Conservation (phyloP, 2,329 filamentous ascomycete species). For the Talaromyces sp. region DNA sequence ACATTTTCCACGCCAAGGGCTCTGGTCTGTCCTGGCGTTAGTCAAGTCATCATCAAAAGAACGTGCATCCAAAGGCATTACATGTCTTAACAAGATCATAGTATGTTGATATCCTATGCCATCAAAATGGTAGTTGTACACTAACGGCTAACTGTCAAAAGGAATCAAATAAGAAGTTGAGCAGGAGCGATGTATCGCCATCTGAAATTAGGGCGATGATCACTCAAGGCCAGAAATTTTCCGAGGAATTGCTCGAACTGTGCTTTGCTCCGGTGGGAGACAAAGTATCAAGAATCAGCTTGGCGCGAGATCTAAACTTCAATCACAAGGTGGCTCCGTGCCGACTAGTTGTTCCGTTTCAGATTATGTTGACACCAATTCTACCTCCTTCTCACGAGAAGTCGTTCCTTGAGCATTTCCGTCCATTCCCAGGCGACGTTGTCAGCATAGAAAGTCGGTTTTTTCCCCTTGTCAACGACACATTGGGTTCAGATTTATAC, state of each 20-base stretch:
- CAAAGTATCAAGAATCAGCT: constrained; percentile 67
- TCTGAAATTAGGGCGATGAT: constrained; percentile 68
- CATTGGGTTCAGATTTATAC: constrained; percentile 14
- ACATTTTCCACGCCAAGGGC: constrained; percentile 80
- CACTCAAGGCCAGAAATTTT: constrained; percentile 73
- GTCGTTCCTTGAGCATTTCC: constrained; percentile 64
- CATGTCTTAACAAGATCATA: constrained; percentile 38
- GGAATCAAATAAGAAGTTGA: constrained; percentile 50
- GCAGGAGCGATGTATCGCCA: constrained; percentile 29
- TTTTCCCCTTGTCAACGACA: constrained; percentile 9
- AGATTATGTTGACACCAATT: constrained; percentile 75
- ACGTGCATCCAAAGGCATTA: constrained; percentile 53
- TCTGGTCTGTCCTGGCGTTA: constrained; percentile 88
- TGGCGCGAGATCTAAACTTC: constrained; percentile 75
- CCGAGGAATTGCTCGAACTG: constrained; percentile 72
- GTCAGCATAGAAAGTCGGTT: constrained; percentile 65
- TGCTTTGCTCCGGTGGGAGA: constrained; percentile 75
- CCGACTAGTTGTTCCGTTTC: constrained; percentile 81
- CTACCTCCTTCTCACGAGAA: constrained; percentile 69
- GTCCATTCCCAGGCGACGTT: constrained; percentile 80
- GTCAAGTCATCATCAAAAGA: constrained; percentile 74
- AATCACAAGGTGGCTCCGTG: constrained; percentile 78
- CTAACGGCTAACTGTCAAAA: constrained; percentile 22
- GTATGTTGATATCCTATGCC: constrained; percentile 18
- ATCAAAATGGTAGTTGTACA: neutral